Evolutionary conservation across 768 basidiomycete genomes (phyloP), one percentile per base, ranked within the genome.

Genomic region (Macrolepiota dolichaula): DNA sequence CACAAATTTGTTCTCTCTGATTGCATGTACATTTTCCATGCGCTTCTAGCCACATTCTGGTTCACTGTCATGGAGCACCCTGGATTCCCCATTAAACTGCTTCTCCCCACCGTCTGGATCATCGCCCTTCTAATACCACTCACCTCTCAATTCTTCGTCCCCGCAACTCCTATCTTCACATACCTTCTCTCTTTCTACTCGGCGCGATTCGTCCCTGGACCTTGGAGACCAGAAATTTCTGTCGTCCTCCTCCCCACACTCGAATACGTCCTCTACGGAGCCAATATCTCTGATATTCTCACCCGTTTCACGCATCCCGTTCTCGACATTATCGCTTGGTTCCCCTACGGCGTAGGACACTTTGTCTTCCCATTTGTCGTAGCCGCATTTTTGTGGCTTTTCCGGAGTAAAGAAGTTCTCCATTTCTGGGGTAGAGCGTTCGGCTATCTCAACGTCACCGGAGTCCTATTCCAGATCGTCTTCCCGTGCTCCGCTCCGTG

Each of bases 271-370:
- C 81, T 98, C 3, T 98, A 97, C 72, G 97, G 97, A 1, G 96
- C 96, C 58, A 98, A 98, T 75, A 94, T 98, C 60, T 96, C 94
- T 37, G 96, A 98, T 74, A 89, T 98, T 71, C 87, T 98, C 62
- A 98, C 96, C 24, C 85, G 94, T 17, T 96, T 87, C 75, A 98
- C 96, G 10, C 93, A 96, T 70, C 92, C 95, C 15, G 66, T 93
- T 46, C 86, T 99, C 63, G 96, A 98, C 72, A 84, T 98, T 68
- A 69, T 97, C 46, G 96, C 96, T 0, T 98, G 96, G 97, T 70
- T 98, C 0, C 96, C 97, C 0, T 99, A 99, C 68, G 97, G 97
- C n/a, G 84, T 98, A 51, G 79, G 87, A 17, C 97, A 99, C 74
- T 99, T 96, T 74, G 79, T 80, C 47, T 72, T 91, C 61, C 97